Evolutionary conservation across 495 filamentous ascomycete genomes (phyloP).

Genomic region (Lineolata rhizophorae): DNA sequence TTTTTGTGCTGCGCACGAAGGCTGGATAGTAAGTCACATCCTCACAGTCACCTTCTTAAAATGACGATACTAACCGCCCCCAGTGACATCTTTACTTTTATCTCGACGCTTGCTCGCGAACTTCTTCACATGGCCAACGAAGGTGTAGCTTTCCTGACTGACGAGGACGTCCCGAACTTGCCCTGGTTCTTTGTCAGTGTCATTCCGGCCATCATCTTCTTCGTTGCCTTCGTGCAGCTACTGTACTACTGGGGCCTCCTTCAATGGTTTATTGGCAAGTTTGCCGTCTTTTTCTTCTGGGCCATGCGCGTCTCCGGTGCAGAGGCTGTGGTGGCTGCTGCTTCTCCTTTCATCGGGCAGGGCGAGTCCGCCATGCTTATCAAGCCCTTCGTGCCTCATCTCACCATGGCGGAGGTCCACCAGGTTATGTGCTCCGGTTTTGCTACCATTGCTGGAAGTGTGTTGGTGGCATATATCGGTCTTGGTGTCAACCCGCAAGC

Average conservation of each 20-base stretch:
- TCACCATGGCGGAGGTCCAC: conserved; percentile 70
- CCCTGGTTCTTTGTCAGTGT: conserved; percentile 51
- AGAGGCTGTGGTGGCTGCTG: conserved; percentile 77
- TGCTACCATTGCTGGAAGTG: conserved; percentile 35
- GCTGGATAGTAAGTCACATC: conserved; percentile 28
- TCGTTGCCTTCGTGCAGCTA: conserved; percentile 68
- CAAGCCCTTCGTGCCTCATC: conserved; percentile 59
- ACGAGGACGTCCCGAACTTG: conserved; percentile 17
- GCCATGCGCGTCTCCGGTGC: conserved; percentile 73
- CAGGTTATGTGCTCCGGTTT: conserved; percentile 75
- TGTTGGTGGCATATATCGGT: conserved; percentile 40
- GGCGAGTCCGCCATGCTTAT: conserved; percentile 88
- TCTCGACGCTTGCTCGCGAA: conserved; percentile 43
- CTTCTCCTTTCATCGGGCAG: conserved; percentile 88
- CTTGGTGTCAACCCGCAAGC: conserved; percentile 68
- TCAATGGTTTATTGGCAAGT: conserved; percentile 74
- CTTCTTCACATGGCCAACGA: conserved; percentile 50
- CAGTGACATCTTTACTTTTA: conserved; percentile 74
- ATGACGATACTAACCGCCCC: conserved; percentile 5
- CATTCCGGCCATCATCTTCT: conserved; percentile 77
- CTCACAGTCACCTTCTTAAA: background rate
- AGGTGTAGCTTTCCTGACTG: conserved; percentile 52
- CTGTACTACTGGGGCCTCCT: conserved; percentile 55
- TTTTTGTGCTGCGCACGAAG: conserved; percentile 64
- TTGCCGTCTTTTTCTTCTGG: conserved; percentile 84